Evolutionary conservation across 2,329 filamentous ascomycete species (phyloP), one percentile per base, ranked within the genome.

Genomic region (Metarhizium anisopliae): DNA sequence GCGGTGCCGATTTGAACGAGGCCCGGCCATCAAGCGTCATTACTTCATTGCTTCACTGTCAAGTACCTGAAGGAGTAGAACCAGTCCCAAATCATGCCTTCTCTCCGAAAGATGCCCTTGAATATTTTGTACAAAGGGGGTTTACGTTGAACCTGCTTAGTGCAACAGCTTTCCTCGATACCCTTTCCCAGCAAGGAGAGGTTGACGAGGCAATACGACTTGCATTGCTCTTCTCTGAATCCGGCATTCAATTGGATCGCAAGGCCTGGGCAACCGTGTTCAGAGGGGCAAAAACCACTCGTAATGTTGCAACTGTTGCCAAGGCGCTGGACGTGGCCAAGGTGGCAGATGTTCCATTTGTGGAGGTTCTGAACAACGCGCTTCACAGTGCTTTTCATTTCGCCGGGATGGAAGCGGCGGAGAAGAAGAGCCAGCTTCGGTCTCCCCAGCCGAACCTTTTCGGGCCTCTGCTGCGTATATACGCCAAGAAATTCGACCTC

Each of bases 231-330:
- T 66, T 72, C 14, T 60, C 64, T 38, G 68, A 71, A 56, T 65
- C 64, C 10, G 79, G 80, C 3, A 73, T 89, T 16, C 67, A 79
- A 54, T 81, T 89, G 0, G 84, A 95, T 66, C 71, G 72, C 0
- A 79, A 83, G 60, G 86, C 89, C 0, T 89, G 85, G 66, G 77
- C 84, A 1, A 83, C 84, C 32, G 74, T 96, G 38, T 78, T 95
- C 47, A 81, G 85, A 57, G 86, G 86, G 36, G 86, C 88, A 53
- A 89, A 90, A 61, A 66, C 67, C 4, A 74, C 75, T 20, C 69
- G 75, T 29, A 77, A 89, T 58, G 72, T 77, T 4, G 68, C 74
- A 3, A 77, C 77, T 30, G 74, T 90, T n/a, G 55, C 59, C 16
- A 63, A 63, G 36, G 64, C 69, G 1, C 59, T 72, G 32, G 72